A percentile compares a stretch with the other conserved stretches of the same genome.
Evolutionary conservation across 805 yeast species (phyloP).

Genomic region (Candida sithepensis): DNA sequence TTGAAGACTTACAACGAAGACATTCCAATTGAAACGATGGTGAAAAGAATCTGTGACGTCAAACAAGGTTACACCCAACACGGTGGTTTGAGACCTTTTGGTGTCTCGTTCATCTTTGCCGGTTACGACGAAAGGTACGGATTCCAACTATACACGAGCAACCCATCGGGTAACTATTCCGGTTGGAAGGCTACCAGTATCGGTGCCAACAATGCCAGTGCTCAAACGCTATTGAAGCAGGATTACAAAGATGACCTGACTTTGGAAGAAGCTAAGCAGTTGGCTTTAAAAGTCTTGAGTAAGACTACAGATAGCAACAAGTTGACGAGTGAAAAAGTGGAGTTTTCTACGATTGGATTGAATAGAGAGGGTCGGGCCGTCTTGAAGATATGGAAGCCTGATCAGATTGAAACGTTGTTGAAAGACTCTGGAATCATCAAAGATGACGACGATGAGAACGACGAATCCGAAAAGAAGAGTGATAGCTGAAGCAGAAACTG

Average conservation of each 20-base stretch:
- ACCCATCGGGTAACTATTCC: constrained; percentile 95
- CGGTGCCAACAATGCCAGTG: constrained; percentile 95
- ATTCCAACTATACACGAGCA: constrained; percentile 89
- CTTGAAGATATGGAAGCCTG: constrained; percentile 76
- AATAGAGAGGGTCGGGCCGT: constrained; percentile 46
- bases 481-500: too few species aligned
- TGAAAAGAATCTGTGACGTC: constrained; percentile 83
- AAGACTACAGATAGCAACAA: constrained; percentile 91
- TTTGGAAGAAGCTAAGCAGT: constrained; percentile 72
- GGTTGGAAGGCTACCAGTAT: constrained; percentile 99
- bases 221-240: constrained; percentile 92
- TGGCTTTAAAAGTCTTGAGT: constrained; percentile 86
- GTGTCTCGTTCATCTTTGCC: constrained; percentile 93
- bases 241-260: constrained; percentile 83
- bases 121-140: constrained; percentile 90
- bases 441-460: constrained; percentile 48
- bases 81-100: constrained; percentile 98
- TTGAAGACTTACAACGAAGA: constrained; percentile 85
- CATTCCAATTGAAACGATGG: constrained; percentile 89
- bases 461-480: background rate
- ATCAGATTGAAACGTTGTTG: constrained; percentile 70
- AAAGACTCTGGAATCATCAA: constrained; percentile 68
- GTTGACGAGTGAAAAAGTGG: constrained; percentile 85
- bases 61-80: constrained; percentile 98
- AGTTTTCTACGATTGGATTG: constrained; percentile 76